Conservation (phyloP, 2,329 filamentous ascomycete genomes). For the Ceratocystis ficicola region DNA sequence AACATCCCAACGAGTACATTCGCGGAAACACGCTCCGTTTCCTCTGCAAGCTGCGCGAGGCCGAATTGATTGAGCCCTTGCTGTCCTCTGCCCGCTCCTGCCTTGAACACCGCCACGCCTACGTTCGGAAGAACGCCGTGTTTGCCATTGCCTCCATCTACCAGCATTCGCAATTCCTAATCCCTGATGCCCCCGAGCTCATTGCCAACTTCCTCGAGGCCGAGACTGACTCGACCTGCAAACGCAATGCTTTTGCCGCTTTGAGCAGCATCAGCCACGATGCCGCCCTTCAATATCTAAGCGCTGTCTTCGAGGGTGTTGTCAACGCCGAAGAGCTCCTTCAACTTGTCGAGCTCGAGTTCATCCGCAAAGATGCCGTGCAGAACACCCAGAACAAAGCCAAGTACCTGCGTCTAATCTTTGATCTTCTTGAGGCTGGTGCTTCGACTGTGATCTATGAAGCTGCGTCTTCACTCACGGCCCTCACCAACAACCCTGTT, state of each 20-base stretch:
- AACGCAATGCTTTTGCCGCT: constrained; percentile 92
- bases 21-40: constrained; percentile 96
- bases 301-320: constrained; percentile 80
- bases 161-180: constrained; percentile 78
- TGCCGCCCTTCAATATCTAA: constrained; percentile 78
- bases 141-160: constrained; percentile 89
- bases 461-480: constrained; percentile 85
- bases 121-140: constrained; percentile 96
- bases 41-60: constrained; percentile 87
- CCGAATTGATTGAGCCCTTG: constrained; percentile 90
- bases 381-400: constrained; percentile 94
- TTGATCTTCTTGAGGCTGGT: constrained; percentile 85
- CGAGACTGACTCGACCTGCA: constrained; percentile 91
- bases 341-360: constrained; percentile 88
- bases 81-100: constrained; percentile 85
- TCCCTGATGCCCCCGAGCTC: constrained; percentile 89
- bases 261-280: constrained; percentile 86
- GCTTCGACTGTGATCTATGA: constrained; percentile 96
- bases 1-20: constrained; percentile 97
- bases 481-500: constrained; percentile 89
- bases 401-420: constrained; percentile 84
- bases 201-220: constrained; percentile 78
- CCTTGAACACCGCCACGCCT: constrained; percentile 90
- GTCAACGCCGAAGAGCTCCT: constrained; percentile 88
- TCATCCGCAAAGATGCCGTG: constrained; percentile 94